A percentile compares a stretch with the other conserved stretches of the same genome.
phyloP scores from a whole-genome alignment of 345 rosid species.

The Salix udensis region DNA sequence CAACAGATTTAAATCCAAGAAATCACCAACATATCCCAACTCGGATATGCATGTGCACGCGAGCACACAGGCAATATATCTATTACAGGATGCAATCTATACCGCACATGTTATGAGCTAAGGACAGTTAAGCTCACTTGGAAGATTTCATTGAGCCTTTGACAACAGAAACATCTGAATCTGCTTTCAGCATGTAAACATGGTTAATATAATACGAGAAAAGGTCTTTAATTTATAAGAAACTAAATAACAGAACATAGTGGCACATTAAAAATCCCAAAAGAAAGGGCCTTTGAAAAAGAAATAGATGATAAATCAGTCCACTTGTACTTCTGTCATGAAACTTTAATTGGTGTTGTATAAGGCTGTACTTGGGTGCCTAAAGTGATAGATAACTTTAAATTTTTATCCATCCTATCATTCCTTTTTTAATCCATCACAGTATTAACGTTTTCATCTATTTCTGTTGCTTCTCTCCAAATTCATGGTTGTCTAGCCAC shows the following conservation, averaged over 20 bases:
- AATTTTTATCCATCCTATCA: not conserved
- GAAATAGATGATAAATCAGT: not conserved
- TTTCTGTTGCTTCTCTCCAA: not conserved
- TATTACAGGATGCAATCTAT: not conserved
- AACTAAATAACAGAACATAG: not conserved
- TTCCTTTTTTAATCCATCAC: not conserved
- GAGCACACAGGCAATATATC: not conserved
- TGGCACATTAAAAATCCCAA: not conserved
- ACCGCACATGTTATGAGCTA: not conserved
- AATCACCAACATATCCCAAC: not conserved
- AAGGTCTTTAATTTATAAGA: not conserved
- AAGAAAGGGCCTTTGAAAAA: not conserved
- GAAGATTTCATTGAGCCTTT: slow-evolving; percentile 27
- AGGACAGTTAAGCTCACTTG: slow-evolving; percentile 31
- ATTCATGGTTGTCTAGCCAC: not conserved
- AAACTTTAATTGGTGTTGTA: no score
- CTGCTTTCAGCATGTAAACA: slow-evolving; percentile 25
- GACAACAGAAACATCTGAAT: slow-evolving; percentile 23
- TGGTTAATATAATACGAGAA: not conserved
- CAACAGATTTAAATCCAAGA: slow-evolving; percentile 5
- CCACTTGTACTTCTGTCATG: not conserved
- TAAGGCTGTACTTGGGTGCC: not conserved
- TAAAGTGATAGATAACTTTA: not conserved
- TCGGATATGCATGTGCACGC: not conserved
- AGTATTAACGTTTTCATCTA: not conserved